Evolutionary conservation across 2,329 filamentous ascomycete genomes (phyloP).

Genomic region (Emericellopsis atlantica): DNA sequence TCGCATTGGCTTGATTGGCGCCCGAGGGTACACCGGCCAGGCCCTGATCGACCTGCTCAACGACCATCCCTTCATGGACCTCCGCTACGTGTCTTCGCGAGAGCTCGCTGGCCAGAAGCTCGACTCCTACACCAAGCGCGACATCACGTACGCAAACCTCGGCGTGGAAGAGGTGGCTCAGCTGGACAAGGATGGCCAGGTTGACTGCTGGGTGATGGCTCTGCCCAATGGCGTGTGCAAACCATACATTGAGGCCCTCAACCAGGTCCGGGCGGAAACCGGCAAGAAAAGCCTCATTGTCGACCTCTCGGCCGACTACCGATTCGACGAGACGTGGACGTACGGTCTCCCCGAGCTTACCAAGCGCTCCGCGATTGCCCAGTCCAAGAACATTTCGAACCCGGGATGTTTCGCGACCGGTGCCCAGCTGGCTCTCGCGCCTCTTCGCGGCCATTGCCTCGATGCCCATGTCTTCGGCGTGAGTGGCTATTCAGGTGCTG

Average conservation of each 20-base stretch:
- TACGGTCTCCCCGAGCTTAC: constrained; percentile 85
- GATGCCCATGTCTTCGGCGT: not conserved
- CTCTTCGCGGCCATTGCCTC: constrained; percentile 16
- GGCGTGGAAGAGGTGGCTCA: constrained; percentile 73
- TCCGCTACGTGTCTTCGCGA: constrained; percentile 84
- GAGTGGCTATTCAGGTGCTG: constrained; percentile 73
- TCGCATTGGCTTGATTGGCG: constrained; percentile 77
- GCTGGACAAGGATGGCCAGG: constrained; percentile 71
- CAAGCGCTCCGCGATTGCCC: constrained; percentile 61
- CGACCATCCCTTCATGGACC: constrained; percentile 77
- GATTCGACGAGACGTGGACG: constrained; percentile 66
- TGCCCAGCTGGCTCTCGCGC: constrained; percentile 63
- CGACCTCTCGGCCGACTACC: constrained; percentile 93
- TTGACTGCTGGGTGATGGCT: constrained; percentile 97
- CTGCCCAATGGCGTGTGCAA: constrained; percentile 91
- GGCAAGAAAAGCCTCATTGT: constrained; percentile 62
- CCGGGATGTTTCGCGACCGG: constrained; percentile 94
- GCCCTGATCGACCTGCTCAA: constrained; percentile 81
- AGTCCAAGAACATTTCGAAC: constrained; percentile 74
- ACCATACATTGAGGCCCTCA: constrained; percentile 82
- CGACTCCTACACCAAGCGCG: constrained; percentile 79
- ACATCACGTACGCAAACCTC: constrained; percentile 87
- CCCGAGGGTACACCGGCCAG: constrained; percentile 88
- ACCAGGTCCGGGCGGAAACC: constrained; percentile 47
- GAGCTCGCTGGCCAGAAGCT: constrained; percentile 81